Evolutionary conservation across 2,329 filamentous ascomycete genomes (phyloP), one percentile per base, ranked within the genome.

Genomic region (Trichoderma guizhouense): DNA sequence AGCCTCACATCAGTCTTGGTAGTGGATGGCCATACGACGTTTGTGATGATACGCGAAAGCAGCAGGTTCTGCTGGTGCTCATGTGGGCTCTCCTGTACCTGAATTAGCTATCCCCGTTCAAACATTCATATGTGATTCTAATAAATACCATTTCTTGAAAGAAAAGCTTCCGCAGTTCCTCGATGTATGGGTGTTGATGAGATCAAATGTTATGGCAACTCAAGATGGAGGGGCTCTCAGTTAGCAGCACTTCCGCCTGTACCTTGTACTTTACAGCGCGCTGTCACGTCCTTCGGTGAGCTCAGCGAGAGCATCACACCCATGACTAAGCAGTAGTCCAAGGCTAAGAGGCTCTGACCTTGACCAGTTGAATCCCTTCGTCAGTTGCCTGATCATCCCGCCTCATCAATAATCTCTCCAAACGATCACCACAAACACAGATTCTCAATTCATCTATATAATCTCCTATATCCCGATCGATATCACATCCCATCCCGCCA

Each of bases 41-140:
- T 99, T 79, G 92, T 96, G 83, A 98, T 97, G 83, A 99, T 98
- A 74, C 96, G 93, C 26, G 94, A 96, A 60, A 98, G 89, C 77
- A 99, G 87, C 68, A 97, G 87, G 79, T 92, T 97, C 86, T 99
- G 95, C 86, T 98, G 96, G 77, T 98, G 95, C 81, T 98, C 96
- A 80, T 99, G 96, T 51, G 96, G 96, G 78, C 93, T 97, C 82
- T 99, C 96, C 95, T 92, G 66, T 28, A 2, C 39, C 2, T 0
- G 11, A 26, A 21, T 69, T 21, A 69, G 65, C 32, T 9, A 32
- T 11, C 5, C 2, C 7, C 7, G 4, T 28, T 3, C 7, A 15
- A 7, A 21, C 14, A 24, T 57, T 1, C 62, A 21, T 36, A 4
- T 3, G 4, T 15, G 28, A 32, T 11, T 12, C 7, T 24, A 9